phyloP scores from a whole-genome alignment of 805 yeast species.

The Wickerhamomyces chaumierensis region DNA sequence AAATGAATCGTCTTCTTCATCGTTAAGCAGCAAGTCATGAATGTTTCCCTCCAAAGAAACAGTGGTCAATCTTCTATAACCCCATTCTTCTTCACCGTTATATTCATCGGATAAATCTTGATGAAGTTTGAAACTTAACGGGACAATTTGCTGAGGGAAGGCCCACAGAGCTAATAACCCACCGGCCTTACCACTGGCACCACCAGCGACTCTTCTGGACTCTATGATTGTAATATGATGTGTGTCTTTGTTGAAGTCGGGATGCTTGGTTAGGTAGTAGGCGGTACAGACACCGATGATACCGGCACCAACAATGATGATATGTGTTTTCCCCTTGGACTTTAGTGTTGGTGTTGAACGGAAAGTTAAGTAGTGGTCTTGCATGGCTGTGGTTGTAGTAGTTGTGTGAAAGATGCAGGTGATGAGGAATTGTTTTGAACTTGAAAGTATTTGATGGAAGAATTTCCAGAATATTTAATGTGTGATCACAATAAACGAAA shows the following conservation, averaged over 20 bases:
- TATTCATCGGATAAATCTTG: conserved; percentile 69
- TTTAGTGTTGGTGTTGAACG: conserved; percentile 17
- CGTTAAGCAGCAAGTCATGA: conserved; percentile 15
- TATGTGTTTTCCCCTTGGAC: conserved; percentile 54
- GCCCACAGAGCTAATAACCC: conserved; percentile 94
- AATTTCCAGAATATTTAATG: too few relatives aligned
- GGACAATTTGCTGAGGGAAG: conserved; percentile 89
- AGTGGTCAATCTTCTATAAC: conserved; percentile 80
- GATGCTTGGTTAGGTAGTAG: conserved; percentile 75
- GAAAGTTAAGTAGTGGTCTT: conserved; percentile 11
- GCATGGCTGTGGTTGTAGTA: conserved; percentile 1
- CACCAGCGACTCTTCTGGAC: conserved; percentile 89
- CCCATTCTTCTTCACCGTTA: conserved; percentile 86
- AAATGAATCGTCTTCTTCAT: conserved; percentile 14
- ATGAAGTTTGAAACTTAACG: conserved; percentile 77
- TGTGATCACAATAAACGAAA: too few relatives aligned
- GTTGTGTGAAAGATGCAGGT: too few relatives aligned
- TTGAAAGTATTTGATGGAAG: too few relatives aligned
- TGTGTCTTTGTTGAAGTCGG: conserved; percentile 57
- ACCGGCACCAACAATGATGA: conserved; percentile 87
- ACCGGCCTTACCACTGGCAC: conserved; percentile 96
- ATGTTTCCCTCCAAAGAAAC: conserved; percentile 82
- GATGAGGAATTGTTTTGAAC: too few relatives aligned
- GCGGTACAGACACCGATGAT: conserved; percentile 95
- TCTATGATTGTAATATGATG: conserved; percentile 81